Evolutionary conservation across 495 filamentous ascomycete species (phyloP).

Genomic region (Xylaria telfairii): DNA sequence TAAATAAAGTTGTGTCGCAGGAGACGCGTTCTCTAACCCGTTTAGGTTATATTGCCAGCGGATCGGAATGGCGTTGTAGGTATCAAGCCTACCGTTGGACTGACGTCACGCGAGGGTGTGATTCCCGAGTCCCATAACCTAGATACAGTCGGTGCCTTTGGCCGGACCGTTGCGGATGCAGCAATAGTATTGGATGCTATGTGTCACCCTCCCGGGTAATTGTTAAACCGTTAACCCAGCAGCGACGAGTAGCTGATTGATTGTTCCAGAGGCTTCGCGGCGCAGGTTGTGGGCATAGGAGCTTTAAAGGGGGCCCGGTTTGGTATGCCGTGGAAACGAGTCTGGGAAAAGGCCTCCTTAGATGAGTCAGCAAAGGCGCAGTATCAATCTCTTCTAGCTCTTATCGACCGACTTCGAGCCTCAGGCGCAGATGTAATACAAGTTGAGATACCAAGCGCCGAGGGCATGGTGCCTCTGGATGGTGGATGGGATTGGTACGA

Average conservation of each 20-base stretch:
- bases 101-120: constrained; percentile 66
- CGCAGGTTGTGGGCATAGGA: constrained; percentile 43
- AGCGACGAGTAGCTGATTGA: not conserved
- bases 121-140: constrained; percentile 70
- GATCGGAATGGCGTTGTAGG: constrained; percentile 69
- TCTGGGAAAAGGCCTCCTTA: constrained; percentile 64
- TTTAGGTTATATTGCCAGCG: constrained; percentile 57
- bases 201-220: constrained; percentile 56
- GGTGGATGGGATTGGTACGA: constrained; percentile 60
- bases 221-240: not conserved
- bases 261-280: not conserved
- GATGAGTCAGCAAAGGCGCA: not conserved
- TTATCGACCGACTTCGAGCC: constrained; percentile 56
- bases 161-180: constrained; percentile 69
- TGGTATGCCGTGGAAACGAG: constrained; percentile 72
- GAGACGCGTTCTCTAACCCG: not conserved
- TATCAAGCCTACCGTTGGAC: constrained; percentile 71
- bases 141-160: constrained; percentile 72
- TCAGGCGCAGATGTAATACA: constrained; percentile 75
- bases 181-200: constrained; percentile 70
- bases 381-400: constrained; percentile 40
- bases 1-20: not conserved
- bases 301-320: constrained; percentile 68
- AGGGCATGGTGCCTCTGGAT: constrained; percentile 64
- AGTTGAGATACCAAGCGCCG: constrained; percentile 67